A percentile compares a stretch with the other conserved stretches of the same genome.
Evolutionary conservation across 164 flowering plant species (phyloP).

Genomic region (Buxus sempervirens): DNA sequence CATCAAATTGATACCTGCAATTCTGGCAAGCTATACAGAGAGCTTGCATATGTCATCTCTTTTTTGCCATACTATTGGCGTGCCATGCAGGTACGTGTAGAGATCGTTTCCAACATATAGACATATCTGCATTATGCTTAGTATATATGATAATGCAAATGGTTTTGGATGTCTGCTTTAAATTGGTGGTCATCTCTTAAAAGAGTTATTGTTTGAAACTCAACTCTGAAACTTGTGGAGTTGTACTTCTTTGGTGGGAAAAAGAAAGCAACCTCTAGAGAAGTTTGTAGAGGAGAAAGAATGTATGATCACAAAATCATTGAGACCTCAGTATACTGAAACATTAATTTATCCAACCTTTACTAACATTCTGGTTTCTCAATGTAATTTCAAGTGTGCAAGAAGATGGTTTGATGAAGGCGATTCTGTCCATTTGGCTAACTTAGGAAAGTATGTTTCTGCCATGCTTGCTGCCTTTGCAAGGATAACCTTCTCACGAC

Average conservation of each 20-base stretch:
- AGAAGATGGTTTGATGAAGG: constrained; percentile 87
- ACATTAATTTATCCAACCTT: no score
- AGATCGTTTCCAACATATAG: not conserved
- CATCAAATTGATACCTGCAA: constrained; percentile 61
- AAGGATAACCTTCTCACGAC: constrained; percentile 60
- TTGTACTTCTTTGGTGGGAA: no score
- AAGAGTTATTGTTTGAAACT: no score
- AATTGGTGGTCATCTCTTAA: no score
- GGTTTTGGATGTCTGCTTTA: no score
- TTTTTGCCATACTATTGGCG: constrained; percentile 96
- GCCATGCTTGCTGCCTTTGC: constrained; percentile 99
- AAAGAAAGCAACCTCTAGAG: no score
- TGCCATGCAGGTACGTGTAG: constrained; percentile 83
- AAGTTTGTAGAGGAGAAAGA: no score
- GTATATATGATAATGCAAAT: no score
- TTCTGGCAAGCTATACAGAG: constrained; percentile 62
- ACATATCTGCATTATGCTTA: not conserved
- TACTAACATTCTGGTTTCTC: not conserved
- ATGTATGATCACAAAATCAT: no score
- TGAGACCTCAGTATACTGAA: no score
- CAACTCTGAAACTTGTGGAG: no score
- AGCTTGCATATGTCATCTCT: constrained; percentile 86
- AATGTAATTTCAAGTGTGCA: constrained; percentile 58
- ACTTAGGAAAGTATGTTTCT: constrained; percentile 96
- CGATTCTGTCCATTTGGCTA: constrained; percentile 62